Evolutionary conservation across 306 rosid genomes (phyloP), one percentile per base, ranked within the genome.

Genomic region (Trifolium fragiferum): DNA sequence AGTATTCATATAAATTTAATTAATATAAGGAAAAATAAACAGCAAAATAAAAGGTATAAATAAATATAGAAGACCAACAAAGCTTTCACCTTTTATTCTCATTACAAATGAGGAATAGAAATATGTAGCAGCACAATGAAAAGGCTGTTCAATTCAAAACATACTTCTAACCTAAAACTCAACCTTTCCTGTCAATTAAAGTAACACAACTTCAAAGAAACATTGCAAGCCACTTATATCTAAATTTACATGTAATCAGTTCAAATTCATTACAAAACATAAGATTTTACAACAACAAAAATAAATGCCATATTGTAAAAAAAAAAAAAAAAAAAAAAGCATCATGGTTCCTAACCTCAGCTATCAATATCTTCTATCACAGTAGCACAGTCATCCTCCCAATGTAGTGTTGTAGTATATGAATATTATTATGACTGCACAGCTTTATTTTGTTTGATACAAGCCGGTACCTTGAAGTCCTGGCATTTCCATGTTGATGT

Each of bases 401-500:
- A 77, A 75, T 59, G 76, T 78, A 75, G 66, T 55, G 60, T 51
- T 10, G 62, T 58, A 57, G 61, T 80, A 66, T 81, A 72, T 76
- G 76, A 70, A 32, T 61, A 71, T 77, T 82, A 93, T 78, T 82
- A 93, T 75, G 90, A 90, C 83, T 87, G 97, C 89, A 87, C 78
- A 64, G 83, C 91, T 83, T 90, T 87, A 78, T 88, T 88, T 68
- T 80, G 93, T 78, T 90, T 87, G 83, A 86, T 86, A 86, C 95
- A 89, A n/a, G 83, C 85, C 6, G 90, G 88, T 66, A 85, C 85
- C 53, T 90, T 85, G 78, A 87, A 85, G 78, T 86, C 93, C 85
- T 90, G 92, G 89, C 93, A 93, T 83, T 93, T 90, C 95, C 98
- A 84, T 74, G 80, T 80, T 37, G 95, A 80, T 46, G 90, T 62